Base-by-base conservation (phyloP, 2,329 filamentous ascomycete species). In the Aureobasidium mangrovei region DNA sequence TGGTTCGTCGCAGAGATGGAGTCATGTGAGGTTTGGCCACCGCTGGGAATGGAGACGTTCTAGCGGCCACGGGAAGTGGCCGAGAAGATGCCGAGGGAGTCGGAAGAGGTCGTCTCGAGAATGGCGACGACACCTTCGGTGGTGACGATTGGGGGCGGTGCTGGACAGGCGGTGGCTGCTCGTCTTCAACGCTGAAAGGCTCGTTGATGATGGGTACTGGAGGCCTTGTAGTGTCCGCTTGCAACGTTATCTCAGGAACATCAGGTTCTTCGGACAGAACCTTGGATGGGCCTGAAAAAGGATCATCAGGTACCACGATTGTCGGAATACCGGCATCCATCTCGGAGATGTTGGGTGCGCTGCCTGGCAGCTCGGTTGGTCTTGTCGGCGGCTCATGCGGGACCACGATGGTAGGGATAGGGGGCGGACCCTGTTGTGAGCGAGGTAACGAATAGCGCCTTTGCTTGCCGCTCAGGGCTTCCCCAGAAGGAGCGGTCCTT, bases 271-370 rank as follows among this genome's bases (percentile, higher is more conserved):
- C 66, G 56, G 67, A 67, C 36, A 69, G 60, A 36, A 67, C 61
- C 31, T 61, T 64, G 3, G 63, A 61, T 29, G 62, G 61, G 27
- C 40, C 44, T 18, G 60, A 45, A 9, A 35, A 27, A 18, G 53
- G 52, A n/a, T 64, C 64, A 54, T 79, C 74, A 27, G 74, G 74
- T 9, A 79, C 62, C 60, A 74, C 77, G 60, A 83, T 80, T 7
- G 73, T 72, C 36, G 70, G 69, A 57, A 68, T 58, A 9, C 54
- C 53, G 29, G 47, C 55, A 12, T 33, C 47, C 35, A 58, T 45
- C 26, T 26, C 40, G 7, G 53, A 33, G n/a, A 51, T 41, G 3
- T 35, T 38, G 3, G 49, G 54, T n/a, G 35, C 26, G 7, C 10
- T 52, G 12, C 18, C 44, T 10, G 45, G 31, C 3, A 42, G 24